Evolutionary conservation across 345 rosid species (phyloP), one percentile per base, ranked within the genome.

Genomic region (Cardamine chenopodiifolia): DNA sequence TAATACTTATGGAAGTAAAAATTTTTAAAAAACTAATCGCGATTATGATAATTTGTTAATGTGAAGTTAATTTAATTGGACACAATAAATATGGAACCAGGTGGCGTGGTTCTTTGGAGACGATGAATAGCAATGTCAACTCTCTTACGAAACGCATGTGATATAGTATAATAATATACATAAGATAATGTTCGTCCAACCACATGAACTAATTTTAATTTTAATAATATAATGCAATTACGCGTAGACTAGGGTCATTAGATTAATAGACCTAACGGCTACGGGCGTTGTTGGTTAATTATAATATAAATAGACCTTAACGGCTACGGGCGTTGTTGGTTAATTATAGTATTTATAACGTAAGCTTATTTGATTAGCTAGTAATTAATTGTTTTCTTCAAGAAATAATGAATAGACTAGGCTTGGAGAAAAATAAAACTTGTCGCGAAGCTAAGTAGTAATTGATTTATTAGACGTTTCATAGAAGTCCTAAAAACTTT

Each of bases 171-270:
- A 29, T 70, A 54, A 26, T 54, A 17, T 53, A 34, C 28, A 62
- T 20, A 42, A 77, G 76, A 71, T 77, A 64, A 64, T 64, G 76
- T 78, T 78, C 55, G 42, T 72, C 81, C 81, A 78, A 78, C 81
- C 77, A 72, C 61, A 72, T 72, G 76, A 78, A 72, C 65, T 78
- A 78, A 66, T 64, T 71, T 63, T 57, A 50, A 9, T 29, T 66
- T 59, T 28, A 62, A 32, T 58, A 56, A 29, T 58, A 66, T 77
- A 66, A 71, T 72, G 62, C 81, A 58, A 50, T 78, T 65, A 66
- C 80, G 76, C 76, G 80, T 77, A 70, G 68, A 50, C 76, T 77
- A 64, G 80, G 76, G 76, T 71, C 77, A 78, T 77, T 77, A 71
- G 32, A 65, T 72, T 78, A 66, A 59, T 39, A 71, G 48, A 47